Base-by-base conservation (phyloP, 192 early-diverging fungal genomes). In the Pilaira anomala region DNA sequence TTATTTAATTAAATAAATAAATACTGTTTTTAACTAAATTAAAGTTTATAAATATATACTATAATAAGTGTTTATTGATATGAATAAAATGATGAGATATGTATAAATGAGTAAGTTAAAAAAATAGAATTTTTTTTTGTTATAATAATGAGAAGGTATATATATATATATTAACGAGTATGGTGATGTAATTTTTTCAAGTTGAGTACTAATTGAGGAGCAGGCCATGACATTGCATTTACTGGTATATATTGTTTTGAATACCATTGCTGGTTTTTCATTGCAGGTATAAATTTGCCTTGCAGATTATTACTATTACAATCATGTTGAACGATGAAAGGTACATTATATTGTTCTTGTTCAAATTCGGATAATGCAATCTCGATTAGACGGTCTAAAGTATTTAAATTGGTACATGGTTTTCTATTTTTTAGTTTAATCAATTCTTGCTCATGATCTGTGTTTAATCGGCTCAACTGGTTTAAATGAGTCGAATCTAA, bases 141-240 rank as follows among this genome's bases (percentile, higher is more conserved):
- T n/a, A n/a, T n/a, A n/a, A n/a, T n/a, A n/a, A n/a, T n/a, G n/a
- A n/a, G 39, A 40, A 40, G 12, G 39, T 40, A 12, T 8, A 12
- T 40, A 40, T 12, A 8, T 8, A 5, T 40, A 12, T 40, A 8
- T 46, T 19, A 18, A 46, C 18, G 44, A 46, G 16, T 2, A 13
- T 14, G 18, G 16, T 46, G 7, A 58, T 14, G 3, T 3, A 33
- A 13, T 25, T 42, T 58, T 58, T 22, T 58, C 21, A 58, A 40
- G 36, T 58, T 58, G 8, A 36, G 40, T 1, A 40, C 9, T 16
- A 22, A 18, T 39, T 58, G 56, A 42, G 56, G 56, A 16, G 56
- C 36, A 4, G 56, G 56, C 56, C 56, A 58, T 39, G 56, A 58
- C 1, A 39, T 18, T 21, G 56, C 56, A 58, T 58, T 36, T 0